phyloP scores from a whole-genome alignment of 345 rosid genomes.

The Noccaea caerulescens region DNA sequence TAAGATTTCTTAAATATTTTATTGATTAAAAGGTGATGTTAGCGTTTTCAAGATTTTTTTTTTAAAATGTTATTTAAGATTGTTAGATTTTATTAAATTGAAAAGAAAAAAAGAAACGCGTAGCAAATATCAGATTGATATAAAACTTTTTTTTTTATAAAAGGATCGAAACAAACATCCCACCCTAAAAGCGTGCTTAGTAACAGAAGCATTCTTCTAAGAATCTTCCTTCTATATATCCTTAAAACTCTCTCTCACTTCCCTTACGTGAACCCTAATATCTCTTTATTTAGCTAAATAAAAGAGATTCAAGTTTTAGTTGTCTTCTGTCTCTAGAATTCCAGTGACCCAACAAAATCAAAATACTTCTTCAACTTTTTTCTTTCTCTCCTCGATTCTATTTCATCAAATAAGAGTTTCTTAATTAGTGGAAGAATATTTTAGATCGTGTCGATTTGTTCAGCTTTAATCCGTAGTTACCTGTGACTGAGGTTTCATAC shows the following conservation, averaged over 20 bases:
- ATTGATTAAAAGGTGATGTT: not conserved
- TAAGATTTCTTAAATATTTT: not conserved
- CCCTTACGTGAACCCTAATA: slow-evolving; percentile 43
- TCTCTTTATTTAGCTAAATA: slow-evolving; percentile 21
- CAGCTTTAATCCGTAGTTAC: slow-evolving; percentile 13
- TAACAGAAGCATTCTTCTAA: slow-evolving; percentile 37
- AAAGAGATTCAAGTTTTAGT: slow-evolving; percentile 7
- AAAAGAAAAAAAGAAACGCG: not conserved
- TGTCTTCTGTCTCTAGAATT: slow-evolving; percentile 29
- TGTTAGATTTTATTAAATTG: not conserved
- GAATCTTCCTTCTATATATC: slow-evolving; percentile 39
- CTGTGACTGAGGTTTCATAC: slow-evolving; percentile 9
- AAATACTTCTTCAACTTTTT: not conserved
- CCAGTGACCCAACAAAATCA: slow-evolving; percentile 9
- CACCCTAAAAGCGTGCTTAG: slow-evolving; percentile 43
- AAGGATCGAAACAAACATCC: slow-evolving; percentile 37
- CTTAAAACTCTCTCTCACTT: slow-evolving; percentile 40
- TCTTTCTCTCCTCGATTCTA: not conserved
- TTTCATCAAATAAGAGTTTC: slow-evolving; percentile 4
- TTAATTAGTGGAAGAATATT: slow-evolving; percentile 5
- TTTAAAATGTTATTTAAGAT: not conserved
- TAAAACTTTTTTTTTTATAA: not conserved
- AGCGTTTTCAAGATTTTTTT: not conserved
- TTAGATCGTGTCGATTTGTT: not conserved
- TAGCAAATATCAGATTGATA: slow-evolving; percentile 9